phyloP scores from a whole-genome alignment of 2,329 filamentous ascomycete genomes.

The Rhinocladiella mackenziei region DNA sequence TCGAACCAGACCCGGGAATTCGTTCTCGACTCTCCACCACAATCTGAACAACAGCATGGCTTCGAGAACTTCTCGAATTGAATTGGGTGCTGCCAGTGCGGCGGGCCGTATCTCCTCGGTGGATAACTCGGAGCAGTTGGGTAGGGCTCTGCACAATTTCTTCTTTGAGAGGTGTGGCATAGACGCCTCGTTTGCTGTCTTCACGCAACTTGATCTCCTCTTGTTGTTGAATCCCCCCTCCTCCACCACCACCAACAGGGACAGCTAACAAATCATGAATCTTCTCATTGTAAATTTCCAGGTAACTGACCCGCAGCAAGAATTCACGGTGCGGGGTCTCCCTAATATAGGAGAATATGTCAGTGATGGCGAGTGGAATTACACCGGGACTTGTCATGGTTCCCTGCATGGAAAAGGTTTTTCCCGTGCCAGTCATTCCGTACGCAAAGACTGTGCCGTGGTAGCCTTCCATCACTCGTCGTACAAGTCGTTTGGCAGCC shows the following conservation, averaged over 20 bases:
- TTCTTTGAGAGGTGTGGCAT: slow-evolving; percentile 92
- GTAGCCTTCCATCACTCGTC: slow-evolving; percentile 97
- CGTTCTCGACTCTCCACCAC: slow-evolving; percentile 95
- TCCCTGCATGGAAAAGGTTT: slow-evolving; percentile 99
- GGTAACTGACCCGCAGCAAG: slow-evolving; percentile 88
- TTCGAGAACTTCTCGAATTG: slow-evolving; percentile 92
- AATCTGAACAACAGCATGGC: slow-evolving; percentile 97
- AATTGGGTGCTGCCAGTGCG: slow-evolving; percentile 93
- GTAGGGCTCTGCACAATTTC: slow-evolving; percentile 98
- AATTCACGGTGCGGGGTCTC: slow-evolving; percentile 95
- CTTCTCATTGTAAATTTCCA: slow-evolving; percentile 98
- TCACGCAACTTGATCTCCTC: slow-evolving; percentile 97
- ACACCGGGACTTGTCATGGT: slow-evolving; percentile 93
- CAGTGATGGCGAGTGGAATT: slow-evolving; percentile 93
- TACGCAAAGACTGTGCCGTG: slow-evolving; percentile 93
- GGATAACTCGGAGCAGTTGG: slow-evolving; percentile 89
- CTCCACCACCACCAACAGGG: slow-evolving; percentile 57
- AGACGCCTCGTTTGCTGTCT: slow-evolving; percentile 93
- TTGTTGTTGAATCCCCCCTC: slow-evolving; percentile 45
- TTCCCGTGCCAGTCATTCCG: slow-evolving; percentile 97
- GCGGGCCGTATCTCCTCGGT: slow-evolving; percentile 84
- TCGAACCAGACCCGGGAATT: slow-evolving; percentile 52
- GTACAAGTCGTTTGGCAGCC: slow-evolving; percentile 85
- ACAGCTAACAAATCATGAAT: slow-evolving; percentile 90
- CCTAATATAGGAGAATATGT: slow-evolving; percentile 98